Conservation (phyloP, 1,139 yeast genomes). For the Pichia sp. region DNA sequence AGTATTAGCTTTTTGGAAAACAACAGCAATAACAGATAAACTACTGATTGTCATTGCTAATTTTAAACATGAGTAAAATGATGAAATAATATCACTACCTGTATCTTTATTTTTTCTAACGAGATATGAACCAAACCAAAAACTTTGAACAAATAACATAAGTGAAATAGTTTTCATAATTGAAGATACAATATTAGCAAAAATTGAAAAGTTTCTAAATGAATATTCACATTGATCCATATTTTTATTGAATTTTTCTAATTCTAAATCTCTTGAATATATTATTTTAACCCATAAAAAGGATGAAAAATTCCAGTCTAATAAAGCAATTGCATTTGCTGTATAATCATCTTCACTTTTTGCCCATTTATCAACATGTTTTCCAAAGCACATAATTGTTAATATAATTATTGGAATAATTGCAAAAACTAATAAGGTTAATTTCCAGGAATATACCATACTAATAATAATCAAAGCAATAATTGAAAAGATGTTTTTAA, state of each 20-base stretch:
- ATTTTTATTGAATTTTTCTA: conserved; percentile 35
- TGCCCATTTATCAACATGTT: conserved; percentile 44
- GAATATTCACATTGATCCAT: conserved; percentile 42
- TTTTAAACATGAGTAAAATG: conserved; percentile 74
- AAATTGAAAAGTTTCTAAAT: conserved; percentile 43
- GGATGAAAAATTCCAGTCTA: conserved; percentile 66
- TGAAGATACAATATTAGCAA: conserved; percentile 53
- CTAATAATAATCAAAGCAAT: conserved; percentile 60
- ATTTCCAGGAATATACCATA: conserved; percentile 73
- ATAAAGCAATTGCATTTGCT: conserved; percentile 49
- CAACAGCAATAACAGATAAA: conserved; percentile 47
- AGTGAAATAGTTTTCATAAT: conserved; percentile 51
- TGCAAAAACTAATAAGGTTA: conserved; percentile 69
- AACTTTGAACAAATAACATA: conserved; percentile 82
- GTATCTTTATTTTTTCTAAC: conserved; percentile 44
- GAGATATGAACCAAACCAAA: conserved; percentile 79
- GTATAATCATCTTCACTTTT: conserved; percentile 52
- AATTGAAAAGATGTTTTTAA: conserved; percentile 47
- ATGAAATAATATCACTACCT: conserved; percentile 66
- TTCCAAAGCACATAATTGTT: conserved; percentile 47
- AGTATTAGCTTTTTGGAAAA: conserved; percentile 57
- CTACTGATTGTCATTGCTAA: conserved; percentile 54
- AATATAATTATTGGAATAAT: conserved; percentile 61
- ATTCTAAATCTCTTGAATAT: conserved; percentile 52
- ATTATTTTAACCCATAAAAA: conserved; percentile 56